A percentile compares a stretch with the other conserved stretches of the same genome.
Evolutionary conservation across 2,329 filamentous ascomycete species (phyloP).

Genomic region (Colletotrichum gigasporum): DNA sequence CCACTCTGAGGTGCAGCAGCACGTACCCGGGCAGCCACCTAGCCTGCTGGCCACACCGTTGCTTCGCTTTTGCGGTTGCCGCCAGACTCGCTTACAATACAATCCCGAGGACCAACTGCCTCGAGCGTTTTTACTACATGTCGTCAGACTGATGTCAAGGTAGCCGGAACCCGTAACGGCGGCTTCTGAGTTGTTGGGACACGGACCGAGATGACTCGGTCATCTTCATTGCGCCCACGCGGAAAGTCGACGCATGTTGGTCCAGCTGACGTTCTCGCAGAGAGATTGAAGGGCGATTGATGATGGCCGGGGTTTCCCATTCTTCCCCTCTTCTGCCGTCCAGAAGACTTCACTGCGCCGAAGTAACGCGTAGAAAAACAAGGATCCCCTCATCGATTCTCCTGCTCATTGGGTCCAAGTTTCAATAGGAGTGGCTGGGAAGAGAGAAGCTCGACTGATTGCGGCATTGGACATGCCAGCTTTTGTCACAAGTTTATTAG

Average conservation of each 20-base stretch:
- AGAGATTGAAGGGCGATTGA: neutral
- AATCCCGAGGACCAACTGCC: neutral
- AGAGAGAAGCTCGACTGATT: slow-evolving; percentile 13
- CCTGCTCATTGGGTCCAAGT: slow-evolving; percentile 14
- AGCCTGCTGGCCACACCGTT: neutral
- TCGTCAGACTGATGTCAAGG: neutral
- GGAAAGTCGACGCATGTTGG: neutral
- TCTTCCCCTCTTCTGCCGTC: slow-evolving; percentile 5
- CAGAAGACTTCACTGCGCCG: too few species aligned
- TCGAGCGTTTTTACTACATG: neutral
- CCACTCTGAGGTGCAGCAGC: too few species aligned
- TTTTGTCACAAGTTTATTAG: slow-evolving; percentile 33
- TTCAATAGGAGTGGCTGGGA: neutral
- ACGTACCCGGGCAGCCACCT: too few species aligned
- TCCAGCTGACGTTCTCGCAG: neutral
- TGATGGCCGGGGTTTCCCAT: neutral
- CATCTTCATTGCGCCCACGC: neutral
- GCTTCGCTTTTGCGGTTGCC: neutral
- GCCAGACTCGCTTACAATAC: neutral
- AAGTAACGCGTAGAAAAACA: neutral
- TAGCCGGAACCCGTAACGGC: too few species aligned
- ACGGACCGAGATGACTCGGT: neutral
- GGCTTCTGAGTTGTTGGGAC: neutral
- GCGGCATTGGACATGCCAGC: slow-evolving; percentile 14
- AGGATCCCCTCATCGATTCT: neutral